phyloP scores from a whole-genome alignment of 208 protist genomes.

The Acanthamoeba triangularis region DNA sequence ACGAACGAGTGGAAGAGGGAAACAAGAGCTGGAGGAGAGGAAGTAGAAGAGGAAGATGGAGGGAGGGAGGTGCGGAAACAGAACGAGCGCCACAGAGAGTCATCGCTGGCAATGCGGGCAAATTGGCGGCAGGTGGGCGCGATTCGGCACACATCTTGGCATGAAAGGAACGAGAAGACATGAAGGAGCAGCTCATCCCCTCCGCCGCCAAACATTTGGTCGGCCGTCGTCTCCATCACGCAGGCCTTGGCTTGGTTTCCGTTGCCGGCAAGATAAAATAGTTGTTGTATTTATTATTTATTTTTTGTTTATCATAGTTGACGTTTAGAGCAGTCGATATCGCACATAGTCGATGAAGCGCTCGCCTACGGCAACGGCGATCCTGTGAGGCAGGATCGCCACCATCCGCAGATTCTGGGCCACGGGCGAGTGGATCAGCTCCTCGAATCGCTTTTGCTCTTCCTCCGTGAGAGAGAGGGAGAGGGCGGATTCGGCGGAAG shows the following conservation, averaged over 20 bases:
- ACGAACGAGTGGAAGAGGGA: not conserved
- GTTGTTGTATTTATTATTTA: not conserved
- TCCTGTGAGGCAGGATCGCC: slow-evolving; percentile 2
- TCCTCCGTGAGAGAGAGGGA: not conserved
- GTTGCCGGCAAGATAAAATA: too few relatives aligned
- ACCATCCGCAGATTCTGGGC: slow-evolving; percentile 52
- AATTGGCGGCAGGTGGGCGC: not conserved
- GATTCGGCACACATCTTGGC: not conserved
- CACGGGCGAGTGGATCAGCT: slow-evolving; percentile 35
- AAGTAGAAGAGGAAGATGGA: not conserved
- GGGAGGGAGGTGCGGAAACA: not conserved
- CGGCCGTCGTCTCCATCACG: too few relatives aligned
- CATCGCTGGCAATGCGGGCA: not conserved
- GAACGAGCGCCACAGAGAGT: slow-evolving; percentile 5
- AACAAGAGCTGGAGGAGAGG: not conserved
- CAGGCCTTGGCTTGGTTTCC: too few relatives aligned
- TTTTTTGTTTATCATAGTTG: too few relatives aligned
- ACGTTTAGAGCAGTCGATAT: too few relatives aligned
- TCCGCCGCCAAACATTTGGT: not conserved
- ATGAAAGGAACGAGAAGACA: slow-evolving; percentile 24
- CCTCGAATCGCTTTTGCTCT: slow-evolving; percentile 11
- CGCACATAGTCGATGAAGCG: slow-evolving; percentile 48
- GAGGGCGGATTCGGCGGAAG: not conserved
- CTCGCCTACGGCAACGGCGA: not conserved
- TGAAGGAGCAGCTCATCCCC: slow-evolving; percentile 49